Evolutionary conservation across 2,329 filamentous ascomycete genomes (phyloP), one percentile per base, ranked within the genome.

Genomic region (Rhynchosporium agropyri): DNA sequence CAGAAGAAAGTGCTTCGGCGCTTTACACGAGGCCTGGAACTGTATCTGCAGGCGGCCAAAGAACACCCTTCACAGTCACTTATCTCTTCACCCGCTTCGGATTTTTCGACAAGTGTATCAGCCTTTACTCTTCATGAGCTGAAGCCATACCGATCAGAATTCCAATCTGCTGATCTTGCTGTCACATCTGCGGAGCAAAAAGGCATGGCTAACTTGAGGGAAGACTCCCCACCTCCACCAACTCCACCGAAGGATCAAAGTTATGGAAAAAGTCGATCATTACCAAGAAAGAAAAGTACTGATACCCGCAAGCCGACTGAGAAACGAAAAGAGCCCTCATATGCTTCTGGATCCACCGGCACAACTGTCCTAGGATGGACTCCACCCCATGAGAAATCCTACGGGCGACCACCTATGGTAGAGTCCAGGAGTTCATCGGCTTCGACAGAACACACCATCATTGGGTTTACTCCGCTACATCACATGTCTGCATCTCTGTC

Each of bases 91-190:
- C 64, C 68, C 13, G 31, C 65, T 28, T 66, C 71, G 13, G 62
- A 62, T 55, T 69, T 66, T 40, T 48, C 61, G 9, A 75, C 76
- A 10, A 68, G 63, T 13, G 55, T 84, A 79, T 48, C 74, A 80
- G 51, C 65, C 4, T 78, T 79, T 63, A 86, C 84, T 1, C 76
- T 86, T 20, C 77, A 79, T 31, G 81, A 80, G 36, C 74, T 86
- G 2, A 70, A 84, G 31, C 83, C 83, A 2, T 86, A 81, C 68
- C 79, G 78, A 53, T 75, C 79, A 3, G 79, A 86, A 64, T 85
- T 87, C 65, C 76, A 75, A 61, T 78, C 78, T 62, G 83, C 81
- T 60, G 83, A 83, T 1, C 76, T 87, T 56, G 83, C 83, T 1
- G 80, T 86, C 1, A 86, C 84, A 10, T 84, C 84, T 65, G 76